Percentiles rank a stretch among this genome's conserved stretches.
These are phyloP conservation scores for Henckelia pumila DNA, from an alignment of 257 asterid species.

Conservation along the genomic window DNA sequence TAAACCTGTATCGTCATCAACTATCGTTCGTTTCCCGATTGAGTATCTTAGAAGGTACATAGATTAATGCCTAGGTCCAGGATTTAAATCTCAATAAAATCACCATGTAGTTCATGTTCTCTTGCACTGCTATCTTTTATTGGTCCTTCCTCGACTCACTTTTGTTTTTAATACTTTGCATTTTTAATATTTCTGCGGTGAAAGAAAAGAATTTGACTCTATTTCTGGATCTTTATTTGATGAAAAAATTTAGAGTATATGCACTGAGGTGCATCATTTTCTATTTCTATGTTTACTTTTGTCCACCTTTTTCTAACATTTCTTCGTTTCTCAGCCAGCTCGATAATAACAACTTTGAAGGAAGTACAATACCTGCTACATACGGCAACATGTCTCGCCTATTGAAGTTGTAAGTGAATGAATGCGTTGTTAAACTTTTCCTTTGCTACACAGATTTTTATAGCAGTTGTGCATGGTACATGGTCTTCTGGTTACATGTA, in stretches of 20 bases:
- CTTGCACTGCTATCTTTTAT: not conserved
- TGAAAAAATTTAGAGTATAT: not conserved
- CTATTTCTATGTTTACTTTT: slow-evolving; percentile 10
- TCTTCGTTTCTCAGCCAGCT: slow-evolving; percentile 64
- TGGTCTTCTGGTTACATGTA: not conserved
- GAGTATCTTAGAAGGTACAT: not conserved
- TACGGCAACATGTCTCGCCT: slow-evolving; percentile 67
- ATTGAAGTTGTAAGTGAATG: slow-evolving; percentile 69
- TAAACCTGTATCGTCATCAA: not conserved
- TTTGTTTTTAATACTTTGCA: not conserved
- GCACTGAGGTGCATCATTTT: not conserved
- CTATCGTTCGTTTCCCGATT: not conserved
- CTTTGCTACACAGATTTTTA: not conserved
- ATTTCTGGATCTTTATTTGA: not conserved
- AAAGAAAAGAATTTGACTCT: no score
- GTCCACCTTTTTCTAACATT: not conserved
- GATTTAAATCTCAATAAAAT: no score
- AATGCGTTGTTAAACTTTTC: slow-evolving; percentile 11
- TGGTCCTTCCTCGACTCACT: not conserved
- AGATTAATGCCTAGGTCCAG: not conserved
- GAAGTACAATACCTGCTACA: slow-evolving; percentile 64
- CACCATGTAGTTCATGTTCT: not conserved
- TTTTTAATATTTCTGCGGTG: not conserved
- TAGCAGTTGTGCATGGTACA: slow-evolving; percentile 5
- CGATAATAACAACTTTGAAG: slow-evolving; percentile 76